Conservation (phyloP, 306 rosid species). For the Crotalaria pallida region DNA sequence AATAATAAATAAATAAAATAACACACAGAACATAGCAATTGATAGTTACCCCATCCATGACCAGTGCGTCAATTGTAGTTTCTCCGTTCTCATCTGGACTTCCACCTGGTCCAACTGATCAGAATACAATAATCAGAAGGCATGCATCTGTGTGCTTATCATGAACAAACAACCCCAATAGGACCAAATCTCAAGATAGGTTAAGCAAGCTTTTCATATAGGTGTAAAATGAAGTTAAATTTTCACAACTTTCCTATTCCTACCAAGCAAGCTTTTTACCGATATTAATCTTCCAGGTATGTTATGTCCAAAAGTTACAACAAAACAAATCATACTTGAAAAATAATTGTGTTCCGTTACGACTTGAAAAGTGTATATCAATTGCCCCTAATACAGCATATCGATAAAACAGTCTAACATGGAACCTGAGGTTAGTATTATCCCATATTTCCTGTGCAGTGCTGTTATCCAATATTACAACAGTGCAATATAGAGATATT, state of each 20-base stretch:
- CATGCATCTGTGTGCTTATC: not conserved
- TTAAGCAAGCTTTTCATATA: not conserved
- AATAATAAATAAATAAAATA: constrained; percentile 2
- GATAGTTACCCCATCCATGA: constrained; percentile 85
- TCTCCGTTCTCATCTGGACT: constrained; percentile 98
- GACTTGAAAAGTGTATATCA: not conserved
- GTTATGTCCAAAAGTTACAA: not conserved
- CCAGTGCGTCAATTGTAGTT: constrained; percentile 83
- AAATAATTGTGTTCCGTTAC: not conserved
- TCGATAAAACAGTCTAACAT: not conserved
- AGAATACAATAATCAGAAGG: constrained; percentile 4
- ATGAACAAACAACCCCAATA: not conserved
- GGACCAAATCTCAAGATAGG: not conserved
- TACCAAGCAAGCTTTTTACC: constrained; percentile 4
- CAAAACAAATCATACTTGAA: not conserved
- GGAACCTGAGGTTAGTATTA: not conserved
- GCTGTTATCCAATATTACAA: not conserved
- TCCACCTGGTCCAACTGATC: constrained; percentile 93
- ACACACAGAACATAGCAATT: not conserved
- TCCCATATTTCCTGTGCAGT: too few relatives aligned
- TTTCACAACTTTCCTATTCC: not conserved
- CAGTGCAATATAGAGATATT: not conserved
- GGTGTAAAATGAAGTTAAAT: not conserved
- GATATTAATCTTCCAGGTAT: not conserved
- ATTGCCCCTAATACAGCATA: not conserved